phyloP scores from a whole-genome alignment of 208 protist genomes.

The Leishmania braziliensis region DNA sequence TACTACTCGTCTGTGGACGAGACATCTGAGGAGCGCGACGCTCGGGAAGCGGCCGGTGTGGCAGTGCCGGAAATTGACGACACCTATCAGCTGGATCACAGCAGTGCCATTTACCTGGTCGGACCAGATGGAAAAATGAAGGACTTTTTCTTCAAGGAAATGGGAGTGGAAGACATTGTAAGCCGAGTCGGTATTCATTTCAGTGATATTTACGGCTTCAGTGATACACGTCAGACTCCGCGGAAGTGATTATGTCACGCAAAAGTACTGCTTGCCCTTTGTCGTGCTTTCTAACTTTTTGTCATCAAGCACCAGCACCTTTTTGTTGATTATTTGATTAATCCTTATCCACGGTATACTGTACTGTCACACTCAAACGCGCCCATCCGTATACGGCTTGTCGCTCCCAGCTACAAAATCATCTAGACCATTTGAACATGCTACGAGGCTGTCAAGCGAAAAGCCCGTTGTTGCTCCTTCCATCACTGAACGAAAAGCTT shows the following conservation, averaged over 20 bases:
- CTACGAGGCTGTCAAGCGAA: not conserved
- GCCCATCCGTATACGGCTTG: not conserved
- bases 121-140: constrained; percentile 87
- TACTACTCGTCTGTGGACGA: constrained; percentile 88
- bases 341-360: not conserved
- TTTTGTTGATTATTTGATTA: constrained; percentile 1
- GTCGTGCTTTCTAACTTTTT: not conserved
- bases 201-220: constrained; percentile 78
- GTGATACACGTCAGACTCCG: constrained; percentile 37
- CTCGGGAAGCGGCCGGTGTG: constrained; percentile 64
- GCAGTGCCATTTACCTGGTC: constrained; percentile 85
- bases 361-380: not conserved
- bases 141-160: constrained; percentile 89
- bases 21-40: constrained; percentile 69
- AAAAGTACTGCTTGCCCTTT: not conserved
- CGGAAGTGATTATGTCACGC: not conserved
- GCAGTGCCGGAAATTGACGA: constrained; percentile 60
- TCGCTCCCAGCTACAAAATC: not conserved
- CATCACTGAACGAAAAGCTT: not conserved
- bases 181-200: constrained; percentile 70
- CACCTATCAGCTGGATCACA: constrained; percentile 89
- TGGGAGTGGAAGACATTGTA: constrained; percentile 69
- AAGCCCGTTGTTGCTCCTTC: not conserved
- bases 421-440: not conserved
- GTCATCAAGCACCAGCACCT: not conserved